A percentile compares a stretch with the other conserved stretches of the same genome.
Evolutionary conservation across 1,284 basidiomycete genomes (phyloP).

Genomic region (Ustilago cynodontis): DNA sequence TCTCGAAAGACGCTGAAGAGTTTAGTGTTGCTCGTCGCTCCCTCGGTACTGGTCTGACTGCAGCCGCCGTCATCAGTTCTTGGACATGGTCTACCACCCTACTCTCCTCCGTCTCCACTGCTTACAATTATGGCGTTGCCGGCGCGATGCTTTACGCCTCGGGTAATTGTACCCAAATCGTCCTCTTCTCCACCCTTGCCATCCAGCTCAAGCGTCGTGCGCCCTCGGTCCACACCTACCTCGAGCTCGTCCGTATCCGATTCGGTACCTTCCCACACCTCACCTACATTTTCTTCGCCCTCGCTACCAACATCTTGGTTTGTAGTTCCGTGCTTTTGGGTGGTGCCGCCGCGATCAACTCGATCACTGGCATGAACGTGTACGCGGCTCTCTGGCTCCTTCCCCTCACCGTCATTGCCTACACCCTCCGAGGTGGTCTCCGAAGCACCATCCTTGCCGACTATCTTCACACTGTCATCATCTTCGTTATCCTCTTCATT

Average conservation of each 20-base stretch:
- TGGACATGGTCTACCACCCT: constrained; percentile 67
- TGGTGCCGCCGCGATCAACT: constrained; percentile 58
- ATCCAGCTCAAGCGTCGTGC: constrained; percentile 62
- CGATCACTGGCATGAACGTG: constrained; percentile 60
- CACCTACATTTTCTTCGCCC: constrained; percentile 62
- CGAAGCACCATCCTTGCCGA: constrained; percentile 59
- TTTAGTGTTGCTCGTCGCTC: constrained; percentile 57
- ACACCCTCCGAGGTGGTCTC: constrained; percentile 59
- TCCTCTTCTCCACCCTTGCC: constrained; percentile 61
- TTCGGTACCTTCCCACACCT: constrained; percentile 57
- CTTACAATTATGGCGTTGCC: constrained; percentile 64
- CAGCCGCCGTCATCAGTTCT: constrained; percentile 59
- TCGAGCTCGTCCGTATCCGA: constrained; percentile 57
- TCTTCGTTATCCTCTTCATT: constrained; percentile 62
- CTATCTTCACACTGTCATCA: constrained; percentile 64
- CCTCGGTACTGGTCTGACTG: constrained; percentile 61
- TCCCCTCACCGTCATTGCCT: constrained; percentile 58
- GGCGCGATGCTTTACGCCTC: constrained; percentile 63
- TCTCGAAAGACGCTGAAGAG: constrained; percentile 54
- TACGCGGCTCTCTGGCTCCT: constrained; percentile 59
- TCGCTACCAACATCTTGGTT: constrained; percentile 65
- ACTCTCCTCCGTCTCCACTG: constrained; percentile 53
- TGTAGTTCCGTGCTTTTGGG: constrained; percentile 56
- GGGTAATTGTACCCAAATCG: constrained; percentile 60
- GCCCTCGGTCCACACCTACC: constrained; percentile 60